Conservation (phyloP, 306 rosid species). For the Castanopsis chinensis region DNA sequence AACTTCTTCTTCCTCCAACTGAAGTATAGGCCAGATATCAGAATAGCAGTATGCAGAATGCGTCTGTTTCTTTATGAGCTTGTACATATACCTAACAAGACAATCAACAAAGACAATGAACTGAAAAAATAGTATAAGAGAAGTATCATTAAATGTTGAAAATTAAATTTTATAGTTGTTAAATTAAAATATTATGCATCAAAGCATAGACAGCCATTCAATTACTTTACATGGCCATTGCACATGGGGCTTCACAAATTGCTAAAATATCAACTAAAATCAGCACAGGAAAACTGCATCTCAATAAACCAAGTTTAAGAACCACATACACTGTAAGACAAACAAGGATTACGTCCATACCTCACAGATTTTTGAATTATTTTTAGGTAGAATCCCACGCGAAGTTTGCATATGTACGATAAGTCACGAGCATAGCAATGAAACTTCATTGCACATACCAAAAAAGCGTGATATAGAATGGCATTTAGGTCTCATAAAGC, state of each 20-base stretch:
- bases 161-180: not conserved
- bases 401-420: slow-evolving; percentile 61
- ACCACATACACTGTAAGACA: not conserved
- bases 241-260: not conserved
- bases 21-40: slow-evolving; percentile 45
- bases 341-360: slow-evolving; percentile 35
- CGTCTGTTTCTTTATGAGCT: slow-evolving; percentile 65
- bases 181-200: not conserved
- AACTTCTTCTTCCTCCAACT: slow-evolving; percentile 56
- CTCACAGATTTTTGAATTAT: slow-evolving; percentile 59
- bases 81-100: slow-evolving; percentile 57
- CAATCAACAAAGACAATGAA: slow-evolving; percentile 17
- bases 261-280: slow-evolving; percentile 19
- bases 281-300: slow-evolving; percentile 3
- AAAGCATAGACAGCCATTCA: too few relatives aligned
- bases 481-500: slow-evolving; percentile 77
- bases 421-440: slow-evolving; percentile 65
- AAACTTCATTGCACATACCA: slow-evolving; percentile 86
- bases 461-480: slow-evolving; percentile 71
- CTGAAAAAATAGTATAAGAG: not conserved
- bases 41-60: slow-evolving; percentile 25
- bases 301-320: not conserved
- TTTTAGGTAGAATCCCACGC: slow-evolving; percentile 18
- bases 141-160: not conserved
- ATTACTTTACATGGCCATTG: not conserved